These are phyloP conservation scores for Bisporella sp. DNA, from an alignment of 2,329 filamentous ascomycete species.

Conservation along the genomic window DNA sequence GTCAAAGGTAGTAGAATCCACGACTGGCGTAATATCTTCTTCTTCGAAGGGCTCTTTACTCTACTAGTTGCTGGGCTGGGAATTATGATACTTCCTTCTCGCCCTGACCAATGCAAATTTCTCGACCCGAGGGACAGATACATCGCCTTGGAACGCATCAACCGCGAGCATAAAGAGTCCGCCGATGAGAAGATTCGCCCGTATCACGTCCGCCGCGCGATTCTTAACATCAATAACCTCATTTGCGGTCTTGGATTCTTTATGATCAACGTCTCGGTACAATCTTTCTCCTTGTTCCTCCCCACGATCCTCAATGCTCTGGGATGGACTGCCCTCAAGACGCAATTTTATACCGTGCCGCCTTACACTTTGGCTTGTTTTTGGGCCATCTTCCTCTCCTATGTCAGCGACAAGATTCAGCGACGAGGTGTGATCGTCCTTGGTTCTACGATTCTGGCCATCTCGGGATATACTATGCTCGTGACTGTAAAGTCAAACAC, in stretches of 20 bases:
- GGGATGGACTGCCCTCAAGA: conserved; percentile 30
- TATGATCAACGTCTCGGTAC: conserved; percentile 38
- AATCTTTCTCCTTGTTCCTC: conserved; percentile 47
- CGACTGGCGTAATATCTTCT: conserved; percentile 72
- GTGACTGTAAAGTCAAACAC: conserved; percentile 25
- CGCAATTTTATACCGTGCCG: conserved; percentile 37
- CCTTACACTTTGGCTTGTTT: conserved; percentile 58
- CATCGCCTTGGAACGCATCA: conserved; percentile 34
- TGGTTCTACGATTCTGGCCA: conserved; percentile 24
- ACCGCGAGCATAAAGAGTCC: conserved; percentile 31
- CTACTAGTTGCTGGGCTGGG: conserved; percentile 38
- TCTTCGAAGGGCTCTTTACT: conserved; percentile 30
- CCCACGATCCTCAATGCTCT: conserved; percentile 9
- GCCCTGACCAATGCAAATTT: conserved; percentile 33
- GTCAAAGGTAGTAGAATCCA: conserved; percentile 52
- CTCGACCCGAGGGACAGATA: conserved; percentile 33
- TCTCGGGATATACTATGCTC: conserved; percentile 30
- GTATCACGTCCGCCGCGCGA: conserved; percentile 37
- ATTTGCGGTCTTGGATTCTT: conserved; percentile 25
- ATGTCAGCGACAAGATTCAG: conserved; percentile 45
- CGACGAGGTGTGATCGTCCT: conserved; percentile 40
- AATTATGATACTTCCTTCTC: conserved; percentile 34
- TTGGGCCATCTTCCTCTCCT: conserved; percentile 38
- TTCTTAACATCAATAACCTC: conserved; percentile 16
- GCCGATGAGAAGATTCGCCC: conserved; percentile 31